These are phyloP conservation scores for Exophiala dermatitidis DNA, from an alignment of 2,329 filamentous ascomycete species.

Conservation along the genomic window DNA sequence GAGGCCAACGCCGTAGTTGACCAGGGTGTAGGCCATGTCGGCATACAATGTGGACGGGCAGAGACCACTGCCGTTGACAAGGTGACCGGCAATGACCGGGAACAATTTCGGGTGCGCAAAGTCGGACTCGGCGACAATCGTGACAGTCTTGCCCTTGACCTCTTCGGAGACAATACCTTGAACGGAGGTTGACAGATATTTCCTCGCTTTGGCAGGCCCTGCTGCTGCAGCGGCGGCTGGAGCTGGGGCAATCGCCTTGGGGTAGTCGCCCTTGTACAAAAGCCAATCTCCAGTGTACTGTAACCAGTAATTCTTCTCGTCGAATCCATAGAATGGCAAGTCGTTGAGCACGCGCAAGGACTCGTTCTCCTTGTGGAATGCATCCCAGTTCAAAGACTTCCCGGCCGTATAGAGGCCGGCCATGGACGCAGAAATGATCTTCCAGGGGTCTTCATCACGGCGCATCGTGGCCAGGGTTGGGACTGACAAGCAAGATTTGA, in stretches of 20 bases:
- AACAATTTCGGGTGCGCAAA: constrained; percentile 57
- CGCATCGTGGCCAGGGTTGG: constrained; percentile 36
- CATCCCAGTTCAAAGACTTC: constrained; percentile 37
- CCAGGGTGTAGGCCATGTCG: constrained; percentile 59
- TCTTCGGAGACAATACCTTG: constrained; percentile 58
- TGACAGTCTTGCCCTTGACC: constrained; percentile 52
- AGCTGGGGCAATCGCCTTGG: constrained; percentile 34
- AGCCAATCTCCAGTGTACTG: constrained; percentile 66
- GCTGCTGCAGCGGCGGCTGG: constrained; percentile 35
- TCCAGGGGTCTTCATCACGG: constrained; percentile 39
- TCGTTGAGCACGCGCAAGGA: constrained; percentile 52
- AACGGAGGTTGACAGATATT: constrained; percentile 58
- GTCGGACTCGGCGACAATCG: constrained; percentile 59
- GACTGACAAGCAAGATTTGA: constrained; percentile 34
- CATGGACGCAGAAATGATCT: constrained; percentile 34
- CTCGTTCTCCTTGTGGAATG: constrained; percentile 43
- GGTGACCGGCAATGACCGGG: constrained; percentile 56
- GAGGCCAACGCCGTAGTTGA: constrained; percentile 46
- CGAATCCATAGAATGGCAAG: constrained; percentile 62
- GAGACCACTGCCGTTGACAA: constrained; percentile 60
- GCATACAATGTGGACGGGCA: constrained; percentile 58
- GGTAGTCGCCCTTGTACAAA: constrained; percentile 58
- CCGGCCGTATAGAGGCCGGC: constrained; percentile 35
- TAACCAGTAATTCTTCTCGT: constrained; percentile 66
- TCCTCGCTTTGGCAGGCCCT: constrained; percentile 42